Evolutionary conservation across 2,329 filamentous ascomycete species (phyloP).

Genomic region (Nemania sp.): DNA sequence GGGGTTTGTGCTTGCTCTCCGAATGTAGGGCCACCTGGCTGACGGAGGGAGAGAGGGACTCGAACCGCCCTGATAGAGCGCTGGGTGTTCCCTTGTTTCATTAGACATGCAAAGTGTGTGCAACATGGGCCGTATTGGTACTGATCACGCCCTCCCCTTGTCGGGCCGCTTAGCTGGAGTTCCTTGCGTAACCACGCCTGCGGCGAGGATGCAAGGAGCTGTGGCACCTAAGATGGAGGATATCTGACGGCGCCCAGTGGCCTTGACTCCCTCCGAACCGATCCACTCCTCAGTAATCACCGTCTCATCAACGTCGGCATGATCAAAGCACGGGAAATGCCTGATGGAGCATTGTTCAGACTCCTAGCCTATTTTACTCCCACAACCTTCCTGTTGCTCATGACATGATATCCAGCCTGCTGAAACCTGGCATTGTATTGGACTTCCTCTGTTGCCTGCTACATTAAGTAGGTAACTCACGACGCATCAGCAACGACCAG

Average conservation of each 20-base stretch:
- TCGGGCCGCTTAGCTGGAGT: conserved; percentile 21
- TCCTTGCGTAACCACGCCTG: conserved; percentile 28
- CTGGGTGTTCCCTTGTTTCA: conserved; percentile 20
- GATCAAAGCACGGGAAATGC: conserved; percentile 3
- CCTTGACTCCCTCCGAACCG: conserved; percentile 17
- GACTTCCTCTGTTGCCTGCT: conserved; percentile 19
- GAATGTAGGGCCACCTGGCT: conserved; percentile 8
- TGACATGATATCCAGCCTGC: conserved; percentile 11
- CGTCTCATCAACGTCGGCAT: conserved; percentile 17
- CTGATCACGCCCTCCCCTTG: conserved; percentile 18
- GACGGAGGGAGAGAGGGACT: conserved; percentile 3
- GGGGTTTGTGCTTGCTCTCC: conserved; percentile 16
- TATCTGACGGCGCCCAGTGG: conserved; percentile 2
- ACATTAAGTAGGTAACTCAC: background rate
- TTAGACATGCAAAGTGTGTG: conserved; percentile 25
- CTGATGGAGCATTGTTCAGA: background rate
- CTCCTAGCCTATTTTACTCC: conserved; percentile 4
- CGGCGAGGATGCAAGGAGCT: conserved; percentile 20
- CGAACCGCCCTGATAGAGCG: conserved; percentile 5
- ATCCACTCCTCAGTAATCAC: conserved; percentile 25
- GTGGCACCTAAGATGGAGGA: conserved; percentile 16
- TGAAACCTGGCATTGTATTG: conserved; percentile 11
- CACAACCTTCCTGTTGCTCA: conserved; percentile 18
- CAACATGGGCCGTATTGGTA: conserved; percentile 25
- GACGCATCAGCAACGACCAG: conserved; percentile 3